These are phyloP conservation scores for Aeminium ludgeri DNA, from an alignment of 495 filamentous ascomycete genomes.

Conservation along the genomic window DNA sequence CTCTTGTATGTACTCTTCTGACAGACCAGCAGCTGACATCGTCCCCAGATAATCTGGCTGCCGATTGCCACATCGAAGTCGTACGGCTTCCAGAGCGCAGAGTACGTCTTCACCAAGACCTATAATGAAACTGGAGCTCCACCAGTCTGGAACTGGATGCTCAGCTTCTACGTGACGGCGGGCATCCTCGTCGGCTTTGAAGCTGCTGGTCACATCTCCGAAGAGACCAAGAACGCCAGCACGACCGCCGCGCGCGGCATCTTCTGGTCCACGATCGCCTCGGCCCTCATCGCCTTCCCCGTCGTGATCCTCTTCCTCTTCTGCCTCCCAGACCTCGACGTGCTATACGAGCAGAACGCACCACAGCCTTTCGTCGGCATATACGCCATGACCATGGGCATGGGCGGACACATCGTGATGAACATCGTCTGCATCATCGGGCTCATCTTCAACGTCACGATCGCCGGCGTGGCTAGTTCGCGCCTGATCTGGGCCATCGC, in stretches of 20 bases:
- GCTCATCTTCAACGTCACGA: constrained; percentile 30
- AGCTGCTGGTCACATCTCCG: constrained; percentile 38
- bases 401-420: constrained; percentile 40
- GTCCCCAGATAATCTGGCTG: constrained; percentile 32
- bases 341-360: constrained; percentile 29
- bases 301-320: constrained; percentile 41
- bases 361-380: constrained; percentile 38
- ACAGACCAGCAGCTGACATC: too few relatives aligned
- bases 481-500: constrained; percentile 41
- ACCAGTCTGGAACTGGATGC: constrained; percentile 42
- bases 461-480: constrained; percentile 38
- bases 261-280: constrained; percentile 37
- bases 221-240: constrained; percentile 41
- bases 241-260: constrained; percentile 38
- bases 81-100: constrained; percentile 37
- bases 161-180: constrained; percentile 41
- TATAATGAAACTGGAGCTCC: constrained; percentile 41
- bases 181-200: constrained; percentile 43
- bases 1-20: too few relatives aligned
- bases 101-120: constrained; percentile 40
- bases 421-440: constrained; percentile 35
- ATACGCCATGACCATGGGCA: constrained; percentile 35
- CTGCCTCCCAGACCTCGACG: constrained; percentile 24
- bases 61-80: constrained; percentile 36
- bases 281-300: constrained; percentile 33